phyloP scores from a whole-genome alignment of 495 filamentous ascomycete genomes.

The Stereocaulon alpinum region DNA sequence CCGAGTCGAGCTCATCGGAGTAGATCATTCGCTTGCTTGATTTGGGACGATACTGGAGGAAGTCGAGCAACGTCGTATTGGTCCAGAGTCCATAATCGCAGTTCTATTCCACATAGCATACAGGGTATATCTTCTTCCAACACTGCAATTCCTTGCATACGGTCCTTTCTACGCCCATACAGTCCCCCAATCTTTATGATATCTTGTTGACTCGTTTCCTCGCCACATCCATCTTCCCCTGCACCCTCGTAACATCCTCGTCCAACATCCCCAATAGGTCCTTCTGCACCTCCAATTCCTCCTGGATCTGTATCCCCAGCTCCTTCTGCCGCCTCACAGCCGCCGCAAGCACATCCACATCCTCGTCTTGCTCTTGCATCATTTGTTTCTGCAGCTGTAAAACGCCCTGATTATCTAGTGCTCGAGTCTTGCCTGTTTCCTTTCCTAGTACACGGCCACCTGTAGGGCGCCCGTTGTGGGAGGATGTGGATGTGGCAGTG shows the following conservation, averaged over 20 bases:
- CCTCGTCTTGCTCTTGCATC: conserved; percentile 78
- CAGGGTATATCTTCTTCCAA: no score
- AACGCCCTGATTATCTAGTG: conserved; percentile 84
- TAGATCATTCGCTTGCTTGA: no score
- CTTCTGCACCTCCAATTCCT: conserved; percentile 78
- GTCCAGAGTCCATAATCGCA: no score
- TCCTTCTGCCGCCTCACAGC: conserved; percentile 74
- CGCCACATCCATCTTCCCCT: conserved; percentile 68
- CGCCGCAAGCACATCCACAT: conserved; percentile 63
- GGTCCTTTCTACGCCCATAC: no score
- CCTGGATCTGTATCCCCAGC: conserved; percentile 73
- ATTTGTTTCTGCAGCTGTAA: conserved; percentile 73
- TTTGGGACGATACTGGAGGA: no score
- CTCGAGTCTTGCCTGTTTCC: conserved; percentile 79
- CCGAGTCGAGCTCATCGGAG: no score
- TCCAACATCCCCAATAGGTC: conserved; percentile 67
- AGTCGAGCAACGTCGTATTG: no score
- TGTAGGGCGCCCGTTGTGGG: conserved; percentile 7
- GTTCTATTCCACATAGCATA: no score
- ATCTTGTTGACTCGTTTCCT: conserved; percentile 76
- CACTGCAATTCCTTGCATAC: no score
- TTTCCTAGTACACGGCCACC: conserved; percentile 69
- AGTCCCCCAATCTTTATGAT: conserved; percentile 30
- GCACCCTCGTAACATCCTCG: conserved; percentile 61
- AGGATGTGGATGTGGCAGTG: no score